A percentile compares a stretch with the other conserved stretches of the same genome.
Conservation (phyloP, 495 filamentous ascomycete species). For the Aspergillus kassunensis region DNA sequence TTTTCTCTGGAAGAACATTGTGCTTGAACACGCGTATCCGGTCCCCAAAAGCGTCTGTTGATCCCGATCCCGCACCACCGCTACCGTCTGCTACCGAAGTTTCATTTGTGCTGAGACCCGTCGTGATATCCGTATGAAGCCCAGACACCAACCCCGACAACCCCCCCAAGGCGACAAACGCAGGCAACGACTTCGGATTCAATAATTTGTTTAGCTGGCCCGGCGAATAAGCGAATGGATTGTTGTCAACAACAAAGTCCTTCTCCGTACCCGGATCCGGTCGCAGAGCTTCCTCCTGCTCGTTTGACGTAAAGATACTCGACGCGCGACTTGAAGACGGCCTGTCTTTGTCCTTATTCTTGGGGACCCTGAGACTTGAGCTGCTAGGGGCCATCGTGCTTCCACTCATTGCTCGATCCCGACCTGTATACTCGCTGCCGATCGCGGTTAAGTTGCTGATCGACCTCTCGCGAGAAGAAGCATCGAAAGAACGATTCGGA, state of each 20-base stretch:
- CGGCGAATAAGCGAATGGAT: conserved; percentile 77
- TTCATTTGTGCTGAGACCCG: conserved; percentile 76
- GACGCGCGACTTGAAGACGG: conserved; percentile 3
- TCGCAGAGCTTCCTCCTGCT: conserved; percentile 53
- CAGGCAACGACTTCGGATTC: conserved; percentile 75
- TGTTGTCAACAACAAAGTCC: conserved; percentile 71
- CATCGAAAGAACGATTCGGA: neutral
- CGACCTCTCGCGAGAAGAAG: conserved; percentile 1
- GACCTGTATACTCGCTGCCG: conserved; percentile 8
- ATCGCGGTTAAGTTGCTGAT: conserved; percentile 13
- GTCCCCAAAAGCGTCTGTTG: conserved; percentile 55
- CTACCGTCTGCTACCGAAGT: conserved; percentile 39
- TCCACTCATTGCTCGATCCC: conserved; percentile 18
- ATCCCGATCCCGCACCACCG: conserved; percentile 38
- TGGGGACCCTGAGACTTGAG: conserved; percentile 1
- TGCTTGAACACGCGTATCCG: conserved; percentile 64
- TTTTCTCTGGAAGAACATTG: conserved; percentile 68
- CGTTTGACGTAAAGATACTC: conserved; percentile 10
- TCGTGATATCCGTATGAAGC: conserved; percentile 60
- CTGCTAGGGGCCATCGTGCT: conserved; percentile 19
- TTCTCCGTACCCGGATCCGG: conserved; percentile 67
- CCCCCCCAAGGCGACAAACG: conserved; percentile 76
- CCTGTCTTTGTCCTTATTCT: neutral
- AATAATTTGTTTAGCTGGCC: conserved; percentile 75
- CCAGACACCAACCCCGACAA: conserved; percentile 76